Base-by-base conservation (phyloP, 352 stramenopile species). In the Phytophthora ohioensis region DNA sequence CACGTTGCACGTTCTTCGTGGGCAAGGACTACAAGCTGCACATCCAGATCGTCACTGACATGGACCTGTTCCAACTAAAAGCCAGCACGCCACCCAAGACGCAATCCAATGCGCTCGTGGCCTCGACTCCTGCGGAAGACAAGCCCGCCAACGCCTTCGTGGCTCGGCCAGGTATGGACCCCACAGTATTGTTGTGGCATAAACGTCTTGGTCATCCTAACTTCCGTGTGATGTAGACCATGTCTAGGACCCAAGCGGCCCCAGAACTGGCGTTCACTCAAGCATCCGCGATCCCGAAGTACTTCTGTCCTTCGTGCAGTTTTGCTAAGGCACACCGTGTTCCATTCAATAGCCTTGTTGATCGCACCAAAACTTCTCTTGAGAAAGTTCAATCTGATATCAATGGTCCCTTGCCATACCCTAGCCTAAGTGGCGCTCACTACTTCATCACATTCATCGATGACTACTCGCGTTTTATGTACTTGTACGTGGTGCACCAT, bases 391-490 rank as follows among this genome's bases (percentile, higher is more conserved):
- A 49, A 32, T 49, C 43, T 49, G 11, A 49, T 49, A 49, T 49
- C 11, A 64, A 64, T 55, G 17, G 17, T 2, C 56, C 43, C 43
- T 64, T 64, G 56, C 17, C 43, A 39, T 64, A 54, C 11, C 56
- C 31, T n/a, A 55, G 21, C 32, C 30, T 64, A 15, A 64, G 43
- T 36, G 56, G 17, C 8, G n/a, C 32, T 47, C 56, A 55, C 42
- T 64, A 38, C 34, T 39, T 64, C 56, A 63, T 64, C 32, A 55
- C 17, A 12, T 55, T 64, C 32, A 63, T 54, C 11, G 56, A 63
- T 27, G 42, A 46, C 56, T 55, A 47, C 5, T 64, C 56, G 17
- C 56, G 56, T 1, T 64, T 64, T 10, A 46, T 47, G n/a, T 30
- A 49, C 21, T 31, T 47, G 1, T 57, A 57, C 9, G 51, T 46